phyloP scores from a whole-genome alignment of 352 stramenopile genomes.

The Phytopythium boreale region DNA sequence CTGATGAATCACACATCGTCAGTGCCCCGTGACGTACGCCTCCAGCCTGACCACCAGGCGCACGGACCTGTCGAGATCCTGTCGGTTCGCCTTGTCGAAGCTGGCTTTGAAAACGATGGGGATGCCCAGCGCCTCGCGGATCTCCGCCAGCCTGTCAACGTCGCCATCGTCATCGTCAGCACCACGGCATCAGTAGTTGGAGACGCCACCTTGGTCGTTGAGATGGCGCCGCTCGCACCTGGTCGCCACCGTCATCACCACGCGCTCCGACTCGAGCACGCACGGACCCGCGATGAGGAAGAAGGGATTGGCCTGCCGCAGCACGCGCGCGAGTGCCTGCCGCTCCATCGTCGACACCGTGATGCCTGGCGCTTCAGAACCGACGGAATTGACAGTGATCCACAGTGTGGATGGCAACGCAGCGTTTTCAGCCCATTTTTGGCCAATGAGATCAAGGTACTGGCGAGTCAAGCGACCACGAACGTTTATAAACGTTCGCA shows the following conservation, averaged over 20 bases:
- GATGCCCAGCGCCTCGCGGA: constrained; percentile 61
- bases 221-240: constrained; percentile 26
- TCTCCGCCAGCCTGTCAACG: constrained; percentile 37
- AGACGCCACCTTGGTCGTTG: background rate
- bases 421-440: too few relatives aligned
- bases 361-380: too few relatives aligned
- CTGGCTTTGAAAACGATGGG: constrained; percentile 88
- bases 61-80: constrained; percentile 57
- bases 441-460: too few relatives aligned
- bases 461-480: too few relatives aligned
- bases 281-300: constrained; percentile 85
- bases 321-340: constrained; percentile 38
- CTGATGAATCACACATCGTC: constrained; percentile 19
- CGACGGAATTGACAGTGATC: too few relatives aligned
- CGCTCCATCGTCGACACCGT: constrained; percentile 32
- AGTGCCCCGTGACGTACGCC: background rate
- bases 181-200: background rate
- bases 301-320: constrained; percentile 66
- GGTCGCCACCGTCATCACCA: constrained; percentile 68
- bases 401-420: too few relatives aligned
- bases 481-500: too few relatives aligned
- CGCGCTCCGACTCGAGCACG: constrained; percentile 68
- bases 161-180: background rate
- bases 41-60: background rate
- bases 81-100: constrained; percentile 89